Evolutionary conservation across 352 stramenopile genomes (phyloP), one percentile per base, ranked within the genome.

Genomic region (Phytophthora pseudosyringae): DNA sequence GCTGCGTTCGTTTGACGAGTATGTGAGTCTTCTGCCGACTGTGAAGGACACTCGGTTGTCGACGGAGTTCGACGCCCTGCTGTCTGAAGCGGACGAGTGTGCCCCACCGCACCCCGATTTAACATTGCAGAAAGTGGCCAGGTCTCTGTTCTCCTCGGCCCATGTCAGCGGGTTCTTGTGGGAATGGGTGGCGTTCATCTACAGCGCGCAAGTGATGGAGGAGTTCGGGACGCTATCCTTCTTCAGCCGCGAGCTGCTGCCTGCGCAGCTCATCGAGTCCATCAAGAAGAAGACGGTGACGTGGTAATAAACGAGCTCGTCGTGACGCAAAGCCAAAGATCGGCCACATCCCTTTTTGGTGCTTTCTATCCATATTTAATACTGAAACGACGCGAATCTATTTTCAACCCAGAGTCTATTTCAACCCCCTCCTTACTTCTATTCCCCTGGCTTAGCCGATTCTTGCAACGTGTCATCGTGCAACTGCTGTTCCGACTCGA

Each of bases 181-280:
- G 48, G 50, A 77, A 40, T 86, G 74, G 71, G 59, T 83, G 31
- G 65, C 71, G n/a, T 66, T 66, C 48, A 59, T 86, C 31, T 78
- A 74, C 60, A 67, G 71, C 40, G 55, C 58, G 25, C 73, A 86
- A 58, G 52, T 80, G 44, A 66, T 69, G 52, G 65, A 78, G 18
- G 76, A 81, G 54, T 86, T 86, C 33, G 74, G 76, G 32, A 74
- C 68, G 2, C 52, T 83, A 1, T 67, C 71, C 8, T 83, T 86
- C 58, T 83, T 81, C 36, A 80, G 61, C 26, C 73, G 65, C 25
- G 74, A 86, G 44, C 40, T 86, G 56, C 45, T 86, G 35, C 76
- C 76, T 3, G 46, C 68, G 35, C 76, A 83, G 71, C 69, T 86
- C 36, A 77, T 83, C 29, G 65, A 72, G 26, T 75, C 71, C 4